Evolutionary conservation across 2,329 filamentous ascomycete species (phyloP), one percentile per base, ranked within the genome.

Genomic region (Plenodomus biglobosus): DNA sequence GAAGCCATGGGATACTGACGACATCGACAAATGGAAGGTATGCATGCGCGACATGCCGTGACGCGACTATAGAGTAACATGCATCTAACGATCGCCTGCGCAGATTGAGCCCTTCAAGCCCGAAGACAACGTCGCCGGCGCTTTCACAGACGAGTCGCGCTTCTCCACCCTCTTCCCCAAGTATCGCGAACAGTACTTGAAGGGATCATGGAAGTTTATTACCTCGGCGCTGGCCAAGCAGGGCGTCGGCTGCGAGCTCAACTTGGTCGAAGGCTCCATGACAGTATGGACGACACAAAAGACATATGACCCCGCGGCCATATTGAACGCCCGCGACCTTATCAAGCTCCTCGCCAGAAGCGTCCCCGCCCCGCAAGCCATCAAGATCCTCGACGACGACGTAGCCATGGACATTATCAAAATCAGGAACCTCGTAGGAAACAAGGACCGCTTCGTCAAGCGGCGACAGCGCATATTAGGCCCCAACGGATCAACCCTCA

Each of bases 401-500:
- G 81, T 92, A 40, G 92, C 92, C 10, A 92, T 89, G 78, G 94
- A 99, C 73, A 87, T 99, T 49, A 92, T 99, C 78, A 97, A 96
- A 78, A 95, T 96, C 62, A 82, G 91, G 53, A 92, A 85, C 66
- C 80, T 96, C 40, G 90, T 97, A 21, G 82, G 88, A 54, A 96
- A 92, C 74, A 96, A 96, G 74, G 92, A 97, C 59, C 85, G 91
- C 48, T 99, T 97, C 65, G 89, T 96, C 42, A 99, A 99, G 79
- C 81, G 94, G 46, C 83, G 94, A 40, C 94, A 99, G 75, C 81
- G 94, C 47, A 94, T 99, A 49, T 79, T 99, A 19, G 94, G 94
- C 0, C 92, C 92, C 15, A 88, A 90, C 57, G 94, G 92, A 32
- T 90, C 88, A 40, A 99, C 94, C 1, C 79, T 99, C 44, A 97